Conservation (phyloP, 305 asterid species). For the Fraxinus greggii region DNA sequence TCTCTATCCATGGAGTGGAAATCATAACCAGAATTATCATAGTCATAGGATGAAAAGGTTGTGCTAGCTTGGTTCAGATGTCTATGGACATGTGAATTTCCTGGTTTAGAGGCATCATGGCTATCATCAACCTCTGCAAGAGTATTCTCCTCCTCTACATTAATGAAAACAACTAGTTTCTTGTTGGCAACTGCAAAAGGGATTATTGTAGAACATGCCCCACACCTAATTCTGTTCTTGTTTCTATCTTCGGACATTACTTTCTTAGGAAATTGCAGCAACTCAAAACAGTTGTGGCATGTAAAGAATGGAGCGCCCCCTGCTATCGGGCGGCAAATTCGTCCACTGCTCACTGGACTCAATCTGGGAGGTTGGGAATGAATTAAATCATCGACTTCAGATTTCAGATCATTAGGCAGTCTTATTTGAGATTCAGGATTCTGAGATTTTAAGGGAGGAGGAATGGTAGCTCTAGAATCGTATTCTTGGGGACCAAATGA, state of each 20-base stretch:
- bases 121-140: constrained; percentile 27
- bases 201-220: constrained; percentile 63
- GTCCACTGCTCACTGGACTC: constrained; percentile 37
- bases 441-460: constrained; percentile 36
- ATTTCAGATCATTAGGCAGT: constrained; percentile 53
- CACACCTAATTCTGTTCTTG: constrained; percentile 61
- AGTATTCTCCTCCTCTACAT: constrained; percentile 36
- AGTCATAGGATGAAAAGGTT: constrained; percentile 59
- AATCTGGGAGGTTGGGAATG: constrained; percentile 42
- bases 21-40: constrained; percentile 53
- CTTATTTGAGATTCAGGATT: constrained; percentile 37
- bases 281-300: constrained; percentile 67
- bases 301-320: constrained; percentile 87
- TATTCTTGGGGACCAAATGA: constrained; percentile 37
- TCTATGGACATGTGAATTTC: constrained; percentile 23
- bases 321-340: constrained; percentile 61
- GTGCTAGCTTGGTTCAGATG: constrained; percentile 38
- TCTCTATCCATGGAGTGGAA: constrained; percentile 59
- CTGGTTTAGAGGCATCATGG: constrained; percentile 11
- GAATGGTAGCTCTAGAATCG: constrained; percentile 29
- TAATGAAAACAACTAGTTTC: constrained; percentile 34
- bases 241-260: constrained; percentile 24
- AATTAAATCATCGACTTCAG: constrained; percentile 46
- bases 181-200: constrained; percentile 41
- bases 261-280: constrained; percentile 65